A percentile compares a stretch with the other conserved stretches of the same genome.
Conservation (phyloP, 345 rosid species). For the Gossypium raimondii region DNA sequence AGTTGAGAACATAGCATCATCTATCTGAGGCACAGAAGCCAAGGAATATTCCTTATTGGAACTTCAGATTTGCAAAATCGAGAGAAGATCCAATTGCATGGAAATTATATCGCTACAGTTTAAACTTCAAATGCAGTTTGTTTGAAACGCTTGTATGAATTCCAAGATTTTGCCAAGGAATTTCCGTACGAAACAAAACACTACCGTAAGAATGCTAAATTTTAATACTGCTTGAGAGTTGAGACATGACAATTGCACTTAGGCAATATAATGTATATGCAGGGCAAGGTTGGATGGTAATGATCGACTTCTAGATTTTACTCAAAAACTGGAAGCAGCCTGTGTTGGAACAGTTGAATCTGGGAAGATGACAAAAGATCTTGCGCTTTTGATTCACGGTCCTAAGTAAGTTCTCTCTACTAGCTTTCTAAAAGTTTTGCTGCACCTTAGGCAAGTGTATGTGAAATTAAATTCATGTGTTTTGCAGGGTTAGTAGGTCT, state of each 20-base stretch:
- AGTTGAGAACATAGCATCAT: background rate
- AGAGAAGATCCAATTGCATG: background rate
- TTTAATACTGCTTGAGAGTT: constrained; percentile 4
- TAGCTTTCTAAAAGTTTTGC: background rate
- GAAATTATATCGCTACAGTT: background rate
- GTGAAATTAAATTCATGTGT: background rate
- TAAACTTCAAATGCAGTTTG: background rate
- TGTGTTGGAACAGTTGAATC: constrained; percentile 64
- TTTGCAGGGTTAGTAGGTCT: constrained; percentile 44
- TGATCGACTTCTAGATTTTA: constrained; percentile 55
- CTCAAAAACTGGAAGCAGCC: constrained; percentile 71
- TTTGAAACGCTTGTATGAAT: background rate
- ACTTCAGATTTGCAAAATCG: background rate
- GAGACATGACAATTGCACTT: background rate
- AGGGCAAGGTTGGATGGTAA: constrained; percentile 81
- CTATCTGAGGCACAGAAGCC: background rate
- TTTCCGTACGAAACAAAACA: background rate
- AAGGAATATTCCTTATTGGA: background rate
- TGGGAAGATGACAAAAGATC: constrained; percentile 85
- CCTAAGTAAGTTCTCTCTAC: constrained; percentile 36
- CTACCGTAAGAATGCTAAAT: background rate
- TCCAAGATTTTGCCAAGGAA: background rate
- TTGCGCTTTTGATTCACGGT: constrained; percentile 64
- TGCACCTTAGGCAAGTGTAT: background rate
- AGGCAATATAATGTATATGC: constrained; percentile 18